phyloP scores from a whole-genome alignment of 805 yeast genomes.

The Yarrowia yakushimensis region DNA sequence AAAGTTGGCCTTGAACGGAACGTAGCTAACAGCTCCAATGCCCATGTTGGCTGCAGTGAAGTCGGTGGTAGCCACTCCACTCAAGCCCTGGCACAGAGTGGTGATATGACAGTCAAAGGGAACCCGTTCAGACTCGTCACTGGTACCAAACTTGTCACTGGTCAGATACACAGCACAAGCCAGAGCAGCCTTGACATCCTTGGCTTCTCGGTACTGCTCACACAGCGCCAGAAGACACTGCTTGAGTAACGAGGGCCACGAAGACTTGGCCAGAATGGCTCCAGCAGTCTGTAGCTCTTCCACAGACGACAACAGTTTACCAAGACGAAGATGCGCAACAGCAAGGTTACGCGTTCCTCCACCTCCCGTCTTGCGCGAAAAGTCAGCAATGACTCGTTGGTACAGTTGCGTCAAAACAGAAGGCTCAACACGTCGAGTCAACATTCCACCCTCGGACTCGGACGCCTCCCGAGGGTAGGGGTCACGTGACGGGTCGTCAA shows the following conservation, averaged over 20 bases:
- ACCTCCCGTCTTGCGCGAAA: not conserved
- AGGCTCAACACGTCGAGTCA: not conserved
- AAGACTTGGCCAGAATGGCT: not conserved
- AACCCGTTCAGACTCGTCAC: not conserved
- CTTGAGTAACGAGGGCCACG: constrained; percentile 8
- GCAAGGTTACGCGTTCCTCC: constrained; percentile 12
- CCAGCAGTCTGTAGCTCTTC: constrained; percentile 18
- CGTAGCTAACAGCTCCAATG: constrained; percentile 8
- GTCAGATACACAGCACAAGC: constrained; percentile 11
- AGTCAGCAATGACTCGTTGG: constrained; percentile 7
- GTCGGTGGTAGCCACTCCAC: not conserved
- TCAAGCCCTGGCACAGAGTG: not conserved
- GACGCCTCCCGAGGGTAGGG: not conserved
- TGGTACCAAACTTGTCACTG: constrained; percentile 4
- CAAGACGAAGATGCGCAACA: constrained; percentile 5
- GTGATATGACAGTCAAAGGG: constrained; percentile 5
- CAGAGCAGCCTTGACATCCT: not conserved
- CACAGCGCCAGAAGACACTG: constrained; percentile 6
- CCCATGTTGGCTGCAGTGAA: constrained; percentile 10
- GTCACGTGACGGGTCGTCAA: constrained; percentile 6
- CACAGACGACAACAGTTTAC: not conserved
- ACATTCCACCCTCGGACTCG: not conserved
- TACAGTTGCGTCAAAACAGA: not conserved
- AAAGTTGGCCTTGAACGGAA: constrained; percentile 28
- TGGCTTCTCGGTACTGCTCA: constrained; percentile 1